Percentiles rank a stretch among this genome's conserved stretches.
These are phyloP conservation scores for Chaetomium strumarium DNA, from an alignment of 2,329 filamentous ascomycete species.

Conservation along the genomic window DNA sequence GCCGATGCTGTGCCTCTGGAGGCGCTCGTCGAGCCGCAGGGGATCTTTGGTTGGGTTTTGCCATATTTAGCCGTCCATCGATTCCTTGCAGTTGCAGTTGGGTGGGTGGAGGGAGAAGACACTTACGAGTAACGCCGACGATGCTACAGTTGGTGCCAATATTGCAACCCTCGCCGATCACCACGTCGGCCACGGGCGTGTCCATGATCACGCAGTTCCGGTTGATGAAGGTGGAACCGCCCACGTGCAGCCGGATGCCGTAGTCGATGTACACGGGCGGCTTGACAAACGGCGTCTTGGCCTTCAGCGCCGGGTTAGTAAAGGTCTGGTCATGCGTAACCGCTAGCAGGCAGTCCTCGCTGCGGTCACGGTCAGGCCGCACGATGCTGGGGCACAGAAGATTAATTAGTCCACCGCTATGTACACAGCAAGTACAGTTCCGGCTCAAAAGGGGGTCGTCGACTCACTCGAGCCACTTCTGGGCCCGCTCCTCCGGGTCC, in stretches of 20 bases:
- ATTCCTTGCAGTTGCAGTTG: too few species aligned
- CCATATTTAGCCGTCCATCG: too few species aligned
- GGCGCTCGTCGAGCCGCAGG: constrained; percentile 24
- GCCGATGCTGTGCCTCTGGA: constrained; percentile 25
- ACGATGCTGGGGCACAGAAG: constrained; percentile 28
- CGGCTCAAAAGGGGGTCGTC: too few species aligned
- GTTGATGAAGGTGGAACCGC: constrained; percentile 30
- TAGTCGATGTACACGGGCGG: constrained; percentile 31
- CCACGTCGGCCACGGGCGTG: constrained; percentile 31
- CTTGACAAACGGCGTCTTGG: constrained; percentile 30
- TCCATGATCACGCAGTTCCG: constrained; percentile 32
- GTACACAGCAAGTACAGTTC: too few species aligned
- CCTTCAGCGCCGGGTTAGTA: constrained; percentile 23
- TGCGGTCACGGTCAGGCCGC: constrained; percentile 22
- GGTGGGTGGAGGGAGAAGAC: neutral
- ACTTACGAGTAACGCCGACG: constrained; percentile 26
- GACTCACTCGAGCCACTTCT: constrained; percentile 27
- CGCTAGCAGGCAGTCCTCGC: constrained; percentile 12
- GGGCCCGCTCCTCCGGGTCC: constrained; percentile 23
- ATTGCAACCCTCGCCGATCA: constrained; percentile 29
- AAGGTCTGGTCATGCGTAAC: constrained; percentile 27
- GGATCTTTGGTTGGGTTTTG: too few species aligned
- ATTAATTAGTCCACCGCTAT: too few species aligned
- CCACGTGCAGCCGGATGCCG: constrained; percentile 29
- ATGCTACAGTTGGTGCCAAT: constrained; percentile 31